Evolutionary conservation across 306 rosid species (phyloP), one percentile per base, ranked within the genome.

Genomic region (Begonia loranthoides): DNA sequence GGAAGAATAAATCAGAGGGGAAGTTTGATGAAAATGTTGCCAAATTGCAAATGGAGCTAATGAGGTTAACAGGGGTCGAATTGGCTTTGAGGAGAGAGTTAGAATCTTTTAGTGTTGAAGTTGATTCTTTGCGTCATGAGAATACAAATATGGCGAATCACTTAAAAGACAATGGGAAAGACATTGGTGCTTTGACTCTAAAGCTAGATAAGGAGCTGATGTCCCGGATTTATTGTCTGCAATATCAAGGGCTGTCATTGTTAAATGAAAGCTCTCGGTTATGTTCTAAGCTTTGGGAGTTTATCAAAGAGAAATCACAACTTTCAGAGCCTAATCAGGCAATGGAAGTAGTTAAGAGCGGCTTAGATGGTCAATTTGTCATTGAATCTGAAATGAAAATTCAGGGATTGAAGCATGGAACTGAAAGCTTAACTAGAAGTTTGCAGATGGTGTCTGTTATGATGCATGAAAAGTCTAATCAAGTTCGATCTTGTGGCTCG

Each of bases 111-210:
- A 73, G 74, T 72, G 64, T 76, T 55, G 93, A 90, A 70, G 80
- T 70, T 55, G 95, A 86, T 68, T 78, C 99, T 67, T 94, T 90
- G 65, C 84, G 96, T 51, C 94, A 67, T 36, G 99, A 86, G 74
- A 92, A 92, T 73, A 80, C 80, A 52, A 63, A 55, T 49, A 69
- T 92, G 49, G 58, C 86, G 64, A 65, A 76, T 63, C 80, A 84
- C 49, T 65, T 90, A 63, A 83, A 84, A 75, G 88, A 79, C 55
- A 84, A 62, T 56, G 79, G 84, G 41, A 83, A 73, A 67, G 94
- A 73, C 57, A 61, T 59, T 61, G 63, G 70, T 64, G 79, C 80
- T 52, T 67, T 85, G 17, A 79, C 82, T 62, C 66, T 69, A 60
- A 83, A 73, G 80, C 75, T 83, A 60, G 99, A 86, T 17, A 76